A percentile compares a stretch with the other conserved stretches of the same genome.
Evolutionary conservation across 1,284 basidiomycete genomes (phyloP).

Genomic region (Pseudozyma hubeiensis): DNA sequence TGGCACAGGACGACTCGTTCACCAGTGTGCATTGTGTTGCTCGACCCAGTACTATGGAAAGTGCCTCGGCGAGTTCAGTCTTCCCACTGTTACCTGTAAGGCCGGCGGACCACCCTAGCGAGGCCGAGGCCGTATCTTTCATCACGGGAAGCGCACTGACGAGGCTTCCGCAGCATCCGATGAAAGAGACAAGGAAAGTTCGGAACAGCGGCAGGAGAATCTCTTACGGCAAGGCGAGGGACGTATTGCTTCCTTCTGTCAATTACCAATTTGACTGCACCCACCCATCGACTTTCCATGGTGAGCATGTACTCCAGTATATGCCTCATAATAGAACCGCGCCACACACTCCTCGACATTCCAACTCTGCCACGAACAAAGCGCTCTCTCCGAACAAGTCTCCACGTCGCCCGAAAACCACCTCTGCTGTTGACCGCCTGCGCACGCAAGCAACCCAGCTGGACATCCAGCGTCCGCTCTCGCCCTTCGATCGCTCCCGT

Average conservation of each 20-base stretch:
- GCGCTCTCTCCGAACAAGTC: neutral
- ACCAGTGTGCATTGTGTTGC: neutral
- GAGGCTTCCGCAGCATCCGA: neutral
- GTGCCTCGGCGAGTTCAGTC: conserved; percentile 1
- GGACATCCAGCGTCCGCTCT: conserved; percentile 21
- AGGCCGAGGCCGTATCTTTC: conserved; percentile 7
- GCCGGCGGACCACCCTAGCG: neutral
- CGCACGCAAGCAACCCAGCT: conserved; percentile 16
- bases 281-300: neutral
- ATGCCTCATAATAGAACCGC: neutral
- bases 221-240: conserved; percentile 1
- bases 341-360: neutral
- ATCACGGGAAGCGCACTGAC: conserved; percentile 12
- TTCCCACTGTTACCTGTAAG: conserved; percentile 11
- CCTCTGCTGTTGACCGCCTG: conserved; percentile 24
- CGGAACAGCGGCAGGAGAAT: neutral
- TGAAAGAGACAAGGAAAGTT: neutral
- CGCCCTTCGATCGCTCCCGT: conserved; percentile 17
- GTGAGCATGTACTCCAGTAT: neutral
- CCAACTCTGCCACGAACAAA: neutral
- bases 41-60: conserved; percentile 1
- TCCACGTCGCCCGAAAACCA: conserved; percentile 17
- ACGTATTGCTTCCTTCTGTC: too few relatives aligned
- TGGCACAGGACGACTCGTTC: conserved; percentile 13
- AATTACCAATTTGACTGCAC: too few relatives aligned